phyloP scores from a whole-genome alignment of 176 grass and related monocot species.

The Oryza meyeriana region DNA sequence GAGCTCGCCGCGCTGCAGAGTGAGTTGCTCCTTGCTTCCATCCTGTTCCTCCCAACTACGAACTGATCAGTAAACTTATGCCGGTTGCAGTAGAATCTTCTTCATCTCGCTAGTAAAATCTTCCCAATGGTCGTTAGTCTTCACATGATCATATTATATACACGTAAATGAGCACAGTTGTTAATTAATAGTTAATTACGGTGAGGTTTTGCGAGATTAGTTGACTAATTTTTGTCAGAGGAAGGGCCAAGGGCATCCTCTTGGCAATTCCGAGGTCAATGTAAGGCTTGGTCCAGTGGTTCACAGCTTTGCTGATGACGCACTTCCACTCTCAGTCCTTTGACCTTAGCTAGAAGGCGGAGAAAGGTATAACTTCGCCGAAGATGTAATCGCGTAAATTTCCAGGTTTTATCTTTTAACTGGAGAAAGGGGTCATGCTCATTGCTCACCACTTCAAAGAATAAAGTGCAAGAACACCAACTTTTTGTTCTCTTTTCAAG shows the following conservation, averaged over 20 bases:
- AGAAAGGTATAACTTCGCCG: neutral
- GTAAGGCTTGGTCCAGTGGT: neutral
- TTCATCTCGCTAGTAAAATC: neutral
- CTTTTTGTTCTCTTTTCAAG: neutral
- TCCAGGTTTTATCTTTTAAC: neutral
- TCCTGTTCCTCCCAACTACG: neutral
- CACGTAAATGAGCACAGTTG: neutral
- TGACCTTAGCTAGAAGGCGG: neutral
- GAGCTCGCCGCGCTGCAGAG: constrained; percentile 51
- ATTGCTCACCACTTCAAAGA: neutral
- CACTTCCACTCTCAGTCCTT: neutral
- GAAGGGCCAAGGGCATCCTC: neutral
- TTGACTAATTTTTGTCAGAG: neutral
- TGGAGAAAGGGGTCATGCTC: neutral
- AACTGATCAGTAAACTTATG: neutral
- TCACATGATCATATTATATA: constrained; percentile 1
- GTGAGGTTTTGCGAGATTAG: neutral
- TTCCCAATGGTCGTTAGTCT: neutral
- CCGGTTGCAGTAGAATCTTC: constrained; percentile 5
- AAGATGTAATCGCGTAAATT: neutral
- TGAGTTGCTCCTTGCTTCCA: constrained; percentile 33
- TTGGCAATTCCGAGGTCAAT: constrained; percentile 42
- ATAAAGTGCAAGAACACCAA: neutral
- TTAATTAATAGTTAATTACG: neutral
- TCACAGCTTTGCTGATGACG: neutral